A percentile compares a stretch with the other conserved stretches of the same genome.
These are phyloP conservation scores for Cytospora piceae DNA, from an alignment of 2,329 filamentous ascomycete genomes.

Conservation along the genomic window DNA sequence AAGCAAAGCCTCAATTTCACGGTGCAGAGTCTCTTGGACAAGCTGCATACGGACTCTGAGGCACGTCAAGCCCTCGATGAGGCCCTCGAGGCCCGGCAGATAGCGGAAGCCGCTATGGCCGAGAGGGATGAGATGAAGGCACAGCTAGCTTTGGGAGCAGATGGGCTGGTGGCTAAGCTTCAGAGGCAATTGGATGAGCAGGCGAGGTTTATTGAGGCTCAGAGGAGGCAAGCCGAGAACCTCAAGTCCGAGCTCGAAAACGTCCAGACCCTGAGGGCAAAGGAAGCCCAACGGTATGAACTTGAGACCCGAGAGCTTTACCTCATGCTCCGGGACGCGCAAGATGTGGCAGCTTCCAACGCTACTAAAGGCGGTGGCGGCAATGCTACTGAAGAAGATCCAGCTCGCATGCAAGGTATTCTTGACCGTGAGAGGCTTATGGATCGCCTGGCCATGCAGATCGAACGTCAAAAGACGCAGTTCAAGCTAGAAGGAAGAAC, in stretches of 20 bases:
- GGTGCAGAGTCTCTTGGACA: slow-evolving; percentile 92
- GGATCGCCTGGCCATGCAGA: slow-evolving; percentile 90
- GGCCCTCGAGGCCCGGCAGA: slow-evolving; percentile 84
- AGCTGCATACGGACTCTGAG: slow-evolving; percentile 94
- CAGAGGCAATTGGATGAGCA: slow-evolving; percentile 96
- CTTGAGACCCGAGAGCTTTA: slow-evolving; percentile 95
- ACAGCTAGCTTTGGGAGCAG: slow-evolving; percentile 86
- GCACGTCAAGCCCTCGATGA: slow-evolving; percentile 91
- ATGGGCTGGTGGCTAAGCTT: slow-evolving; percentile 89
- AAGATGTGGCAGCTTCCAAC: slow-evolving; percentile 91
- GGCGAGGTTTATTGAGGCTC: slow-evolving; percentile 84
- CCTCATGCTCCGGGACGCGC: slow-evolving; percentile 95
- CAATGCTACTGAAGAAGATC: slow-evolving; percentile 65
- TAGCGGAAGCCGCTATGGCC: slow-evolving; percentile 93
- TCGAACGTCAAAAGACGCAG: slow-evolving; percentile 96
- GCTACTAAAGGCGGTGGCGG: slow-evolving; percentile 62
- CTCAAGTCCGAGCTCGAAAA: slow-evolving; percentile 89
- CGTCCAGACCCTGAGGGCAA: slow-evolving; percentile 80
- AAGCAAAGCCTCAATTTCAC: slow-evolving; percentile 98
- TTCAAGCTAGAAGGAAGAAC: slow-evolving; percentile 94
- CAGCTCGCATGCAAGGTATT: slow-evolving; percentile 84
- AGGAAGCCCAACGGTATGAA: slow-evolving; percentile 93
- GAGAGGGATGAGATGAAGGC: slow-evolving; percentile 94
- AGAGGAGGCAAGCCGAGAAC: slow-evolving; percentile 81
- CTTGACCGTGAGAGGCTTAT: slow-evolving; percentile 90